Conservation (phyloP, 768 basidiomycete genomes). For the Dendrothele bispora region DNA sequence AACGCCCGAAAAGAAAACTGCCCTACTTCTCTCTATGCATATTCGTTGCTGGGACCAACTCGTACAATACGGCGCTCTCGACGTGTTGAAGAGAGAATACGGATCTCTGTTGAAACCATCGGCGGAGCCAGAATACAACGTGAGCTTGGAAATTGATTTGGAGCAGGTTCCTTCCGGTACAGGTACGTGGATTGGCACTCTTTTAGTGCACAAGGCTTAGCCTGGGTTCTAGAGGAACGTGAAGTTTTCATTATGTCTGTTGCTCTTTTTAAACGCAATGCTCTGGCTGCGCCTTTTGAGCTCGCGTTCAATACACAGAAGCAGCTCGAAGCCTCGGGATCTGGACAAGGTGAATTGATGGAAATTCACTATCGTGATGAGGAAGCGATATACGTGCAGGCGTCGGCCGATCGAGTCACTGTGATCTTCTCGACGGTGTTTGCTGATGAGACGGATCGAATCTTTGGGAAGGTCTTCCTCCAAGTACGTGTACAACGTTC, state of each 20-base stretch:
- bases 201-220: neutral
- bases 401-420: constrained; percentile 92
- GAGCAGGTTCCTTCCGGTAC: constrained; percentile 80
- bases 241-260: constrained; percentile 79
- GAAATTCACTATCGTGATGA: constrained; percentile 93
- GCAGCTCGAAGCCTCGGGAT: constrained; percentile 71
- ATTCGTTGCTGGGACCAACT: constrained; percentile 98
- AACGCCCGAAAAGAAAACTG: constrained; percentile 81
- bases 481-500: constrained; percentile 56
- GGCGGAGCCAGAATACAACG: constrained; percentile 86
- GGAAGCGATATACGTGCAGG: constrained; percentile 95
- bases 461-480: constrained; percentile 97
- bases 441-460: constrained; percentile 94
- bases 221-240: constrained; percentile 61
- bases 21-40: constrained; percentile 89
- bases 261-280: constrained; percentile 88
- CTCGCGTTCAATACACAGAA: constrained; percentile 82
- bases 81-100: constrained; percentile 82
- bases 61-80: constrained; percentile 79
- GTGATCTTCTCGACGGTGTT: constrained; percentile 98
- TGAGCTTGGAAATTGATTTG: constrained; percentile 84
- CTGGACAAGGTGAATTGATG: constrained; percentile 81
- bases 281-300: constrained; percentile 93
- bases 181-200: constrained; percentile 47
- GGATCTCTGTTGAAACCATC: constrained; percentile 64